These are phyloP conservation scores for Lophium mytilinum DNA, from an alignment of 495 filamentous ascomycete genomes.

Conservation along the genomic window DNA sequence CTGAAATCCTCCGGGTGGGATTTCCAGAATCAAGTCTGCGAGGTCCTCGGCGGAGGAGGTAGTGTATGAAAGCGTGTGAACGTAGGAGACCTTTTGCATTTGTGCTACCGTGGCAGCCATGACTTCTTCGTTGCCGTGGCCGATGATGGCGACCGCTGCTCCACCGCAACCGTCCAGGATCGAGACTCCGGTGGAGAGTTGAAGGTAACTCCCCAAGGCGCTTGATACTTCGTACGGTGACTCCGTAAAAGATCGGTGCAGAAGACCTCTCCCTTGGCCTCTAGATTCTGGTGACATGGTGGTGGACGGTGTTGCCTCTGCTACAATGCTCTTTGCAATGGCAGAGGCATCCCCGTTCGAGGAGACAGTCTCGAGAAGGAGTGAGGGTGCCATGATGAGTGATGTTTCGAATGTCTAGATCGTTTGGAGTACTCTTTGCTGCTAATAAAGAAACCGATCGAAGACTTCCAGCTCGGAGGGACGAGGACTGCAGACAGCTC, in stretches of 20 bases:
- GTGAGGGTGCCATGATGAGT: no score
- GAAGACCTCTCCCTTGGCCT: neutral
- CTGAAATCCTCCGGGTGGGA: slow-evolving; percentile 24
- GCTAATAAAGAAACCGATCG: no score
- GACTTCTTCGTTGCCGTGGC: slow-evolving; percentile 41
- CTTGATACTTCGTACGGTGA: no score
- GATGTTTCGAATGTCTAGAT: no score
- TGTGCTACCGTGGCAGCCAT: slow-evolving; percentile 42
- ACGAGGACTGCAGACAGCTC: no score
- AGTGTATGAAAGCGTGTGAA: slow-evolving; percentile 46
- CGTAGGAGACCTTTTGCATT: slow-evolving; percentile 44
- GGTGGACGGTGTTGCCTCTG: no score
- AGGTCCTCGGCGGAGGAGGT: slow-evolving; percentile 35
- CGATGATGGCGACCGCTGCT: slow-evolving; percentile 46
- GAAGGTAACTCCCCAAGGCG: neutral
- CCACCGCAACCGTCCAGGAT: slow-evolving; percentile 32
- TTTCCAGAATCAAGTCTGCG: neutral
- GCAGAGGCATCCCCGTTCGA: no score
- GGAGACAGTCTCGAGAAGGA: no score
- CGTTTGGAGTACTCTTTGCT: no score
- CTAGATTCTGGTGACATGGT: neutral
- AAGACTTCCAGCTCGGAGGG: no score
- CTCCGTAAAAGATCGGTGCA: no score
- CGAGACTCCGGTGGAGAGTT: neutral
- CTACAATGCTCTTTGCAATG: no score